Evolutionary conservation across 148 eudicot species (phyloP), one percentile per base, ranked within the genome.

Genomic region (Tetragonia tetragonoides): DNA sequence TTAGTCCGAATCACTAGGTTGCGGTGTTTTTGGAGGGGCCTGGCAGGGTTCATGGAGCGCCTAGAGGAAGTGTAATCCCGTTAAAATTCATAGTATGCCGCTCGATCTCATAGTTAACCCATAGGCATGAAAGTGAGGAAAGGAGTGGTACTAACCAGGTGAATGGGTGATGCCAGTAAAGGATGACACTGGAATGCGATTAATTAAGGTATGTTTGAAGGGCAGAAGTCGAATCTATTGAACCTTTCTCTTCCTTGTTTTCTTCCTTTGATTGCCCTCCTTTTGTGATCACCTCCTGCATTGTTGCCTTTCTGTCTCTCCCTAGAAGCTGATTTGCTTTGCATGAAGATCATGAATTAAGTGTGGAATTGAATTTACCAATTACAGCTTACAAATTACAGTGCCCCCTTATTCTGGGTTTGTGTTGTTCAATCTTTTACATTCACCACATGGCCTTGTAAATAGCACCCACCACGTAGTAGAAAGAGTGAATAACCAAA

Each of bases 171-270:
- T 68, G 70, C 66, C 59, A 53, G 84, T 74, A 42, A 83, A 76
- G 18, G 86, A 76, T 11, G 71, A 44, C 53, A 83, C 69, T 53
- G 86, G 83, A 39, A 86, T 83, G 78, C 69, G 81, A 73, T 86
- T 76, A 46, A 73, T 86, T 76, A 46, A 85, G 86, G 68, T 83
- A 81, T 10, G 23, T 61, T 56, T 83, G 83, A 61, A 81, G 84
- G 28, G 88, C 86, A n/a, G 56, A 76, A 42, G 78, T 76, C 1
- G 81, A 73, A 41, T 84, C 83, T 21, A 57, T 60, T 6, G 73
- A 59, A 75, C 7, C 49, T 28, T n/a, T 46, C 12, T 66, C 79
- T 46, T 23, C 54, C 23, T 49, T 38, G n/a, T 56, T 3, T 20
- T 56, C 5, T 56, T 20, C 21, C 61, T 6, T 20, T 17, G 12